Evolutionary conservation across 345 rosid genomes (phyloP), one percentile per base, ranked within the genome.

Genomic region (Cardamine chenopodiifolia): DNA sequence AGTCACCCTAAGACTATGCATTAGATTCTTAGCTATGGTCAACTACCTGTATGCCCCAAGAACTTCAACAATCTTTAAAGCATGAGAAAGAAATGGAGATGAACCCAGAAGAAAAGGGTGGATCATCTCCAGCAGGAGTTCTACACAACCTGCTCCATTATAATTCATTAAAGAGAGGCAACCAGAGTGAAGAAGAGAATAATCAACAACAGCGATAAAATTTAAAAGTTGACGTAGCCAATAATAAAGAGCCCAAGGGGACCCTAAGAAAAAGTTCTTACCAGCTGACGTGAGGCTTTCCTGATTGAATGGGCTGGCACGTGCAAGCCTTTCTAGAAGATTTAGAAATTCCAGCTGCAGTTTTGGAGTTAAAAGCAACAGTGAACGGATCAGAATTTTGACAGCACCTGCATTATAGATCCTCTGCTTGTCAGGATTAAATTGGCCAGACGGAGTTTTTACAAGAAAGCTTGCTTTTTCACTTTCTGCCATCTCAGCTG

Each of bases 11-110:
- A 23, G 35, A 45, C 47, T 45, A 45, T 56, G 39, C 47, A 32
- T 45, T 65, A 66, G 6, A 8, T 34, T 66, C 52, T 56, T 74
- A 9, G 50, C 44, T 66, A 34, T 18, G n/a, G 11, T 42, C 26
- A n/a, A 58, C 45, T 78, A 92, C 98, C 96, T 88, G 78, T 93
- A 89, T 28, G 97, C 88, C 32, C 98, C 98, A 78, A 93, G 96
- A 85, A 83, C 84, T 86, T 89, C 97, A 74, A 93, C 90, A 82
- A 90, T 89, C 85, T 86, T 93, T 83, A 93, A 71, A 75, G 89
- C 84, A 87, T 86, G 72, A 37, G 87, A 84, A 62, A 89, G 89
- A 52, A 93, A 68, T 1, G 87, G 86, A 81, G 96, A 91, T 75
- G 96, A 88, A 67, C 96, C 87, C 8, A 68, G 81, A 52, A 90